phyloP scores from a whole-genome alignment of 192 early-diverging fungal genomes.

The Coemansia sp. region DNA sequence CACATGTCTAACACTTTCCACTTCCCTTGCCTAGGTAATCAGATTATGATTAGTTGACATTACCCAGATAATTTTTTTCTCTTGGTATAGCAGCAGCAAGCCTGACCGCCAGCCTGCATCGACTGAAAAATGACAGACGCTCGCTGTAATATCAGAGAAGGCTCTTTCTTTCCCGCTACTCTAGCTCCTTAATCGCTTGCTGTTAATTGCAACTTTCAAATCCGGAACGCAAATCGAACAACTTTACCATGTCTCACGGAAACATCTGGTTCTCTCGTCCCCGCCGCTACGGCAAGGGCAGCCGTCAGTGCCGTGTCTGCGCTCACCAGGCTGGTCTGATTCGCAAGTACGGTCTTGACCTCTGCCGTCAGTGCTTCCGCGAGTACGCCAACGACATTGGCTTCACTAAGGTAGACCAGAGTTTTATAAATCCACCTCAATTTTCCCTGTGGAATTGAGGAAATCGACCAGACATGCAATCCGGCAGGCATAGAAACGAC shows the following conservation, averaged over 20 bases:
- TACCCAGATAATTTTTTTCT: too few relatives aligned
- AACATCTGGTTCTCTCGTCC: conserved; percentile 98
- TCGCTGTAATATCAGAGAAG: background rate
- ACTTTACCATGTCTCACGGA: conserved; percentile 88
- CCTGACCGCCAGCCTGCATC: too few relatives aligned
- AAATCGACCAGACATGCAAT: conserved; percentile 8
- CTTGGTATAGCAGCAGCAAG: too few relatives aligned
- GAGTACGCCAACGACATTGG: conserved; percentile 98
- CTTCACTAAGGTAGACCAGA: conserved; percentile 85
- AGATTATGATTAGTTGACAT: too few relatives aligned
- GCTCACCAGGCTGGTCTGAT: conserved; percentile 99
- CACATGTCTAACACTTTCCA: too few relatives aligned
- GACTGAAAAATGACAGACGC: background rate
- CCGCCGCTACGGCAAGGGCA: conserved; percentile 96
- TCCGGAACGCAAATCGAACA: conserved; percentile 26
- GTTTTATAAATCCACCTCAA: background rate
- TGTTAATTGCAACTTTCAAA: conserved; percentile 17
- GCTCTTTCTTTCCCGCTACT: conserved; percentile 30
- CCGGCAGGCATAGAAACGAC: background rate
- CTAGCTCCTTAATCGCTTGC: conserved; percentile 20
- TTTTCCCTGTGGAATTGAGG: background rate
- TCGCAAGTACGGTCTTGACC: conserved; percentile 98
- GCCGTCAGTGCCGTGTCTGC: conserved; percentile 98
- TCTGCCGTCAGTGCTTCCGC: conserved; percentile 99
- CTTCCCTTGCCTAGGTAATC: too few relatives aligned